These are phyloP conservation scores for Backusella sp. DNA, from an alignment of 192 early-diverging fungal genomes.

Conservation along the genomic window DNA sequence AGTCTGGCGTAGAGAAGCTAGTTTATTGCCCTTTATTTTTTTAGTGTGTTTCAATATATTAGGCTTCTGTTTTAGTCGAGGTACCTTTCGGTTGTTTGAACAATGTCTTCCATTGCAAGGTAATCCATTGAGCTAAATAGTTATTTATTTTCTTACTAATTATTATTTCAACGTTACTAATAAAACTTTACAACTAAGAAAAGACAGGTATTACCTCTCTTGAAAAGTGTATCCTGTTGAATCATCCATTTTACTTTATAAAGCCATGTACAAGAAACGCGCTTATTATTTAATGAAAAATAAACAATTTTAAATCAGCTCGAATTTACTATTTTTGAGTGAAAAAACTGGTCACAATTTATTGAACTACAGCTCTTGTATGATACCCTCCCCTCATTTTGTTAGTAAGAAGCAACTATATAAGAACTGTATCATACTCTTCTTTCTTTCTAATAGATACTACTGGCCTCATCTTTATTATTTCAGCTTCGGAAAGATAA, in stretches of 20 bases:
- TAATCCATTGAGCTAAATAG: background rate
- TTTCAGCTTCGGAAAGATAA: no score
- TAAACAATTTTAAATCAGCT: background rate
- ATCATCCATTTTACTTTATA: background rate
- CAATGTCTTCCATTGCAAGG: background rate
- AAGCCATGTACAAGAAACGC: background rate
- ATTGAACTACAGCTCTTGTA: background rate
- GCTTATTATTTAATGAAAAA: background rate
- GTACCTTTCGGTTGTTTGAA: background rate
- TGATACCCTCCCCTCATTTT: background rate
- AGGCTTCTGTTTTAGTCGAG: background rate
- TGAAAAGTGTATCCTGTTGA: background rate
- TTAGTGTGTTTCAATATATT: background rate
- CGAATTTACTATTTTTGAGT: background rate
- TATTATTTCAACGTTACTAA: constrained; percentile 5
- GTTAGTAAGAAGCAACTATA: no score
- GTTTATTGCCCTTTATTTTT: background rate
- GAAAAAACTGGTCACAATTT: background rate
- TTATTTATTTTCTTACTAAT: background rate
- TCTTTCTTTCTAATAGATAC: no score
- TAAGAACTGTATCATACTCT: no score
- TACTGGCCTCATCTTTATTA: no score
- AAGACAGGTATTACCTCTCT: background rate
- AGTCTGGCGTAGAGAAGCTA: constrained; percentile 20
- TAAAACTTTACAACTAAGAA: background rate